Percentiles rank a stretch among this genome's conserved stretches.
Evolutionary conservation across 176 grass and related monocot species (phyloP).

Genomic region (Bothriochloa decipiens): DNA sequence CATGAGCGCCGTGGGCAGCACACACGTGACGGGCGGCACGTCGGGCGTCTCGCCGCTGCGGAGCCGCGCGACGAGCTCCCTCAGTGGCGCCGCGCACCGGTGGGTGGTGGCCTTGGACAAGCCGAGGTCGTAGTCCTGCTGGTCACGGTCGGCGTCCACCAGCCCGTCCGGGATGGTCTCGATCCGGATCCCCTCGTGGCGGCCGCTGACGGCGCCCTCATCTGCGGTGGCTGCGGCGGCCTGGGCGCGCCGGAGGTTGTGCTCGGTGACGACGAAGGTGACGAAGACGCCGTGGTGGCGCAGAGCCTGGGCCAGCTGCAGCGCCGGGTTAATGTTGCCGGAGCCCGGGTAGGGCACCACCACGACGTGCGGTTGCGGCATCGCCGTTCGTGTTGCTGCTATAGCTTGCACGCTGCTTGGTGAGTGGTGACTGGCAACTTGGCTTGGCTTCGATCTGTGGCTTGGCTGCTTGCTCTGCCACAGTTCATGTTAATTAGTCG

Average conservation of each 20-base stretch:
- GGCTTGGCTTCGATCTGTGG: not conserved
- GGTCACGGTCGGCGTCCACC: not conserved
- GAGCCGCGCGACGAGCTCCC: conserved; percentile 14
- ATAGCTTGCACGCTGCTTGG: not conserved
- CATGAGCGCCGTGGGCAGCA: conserved; percentile 34
- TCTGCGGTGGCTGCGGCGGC: not conserved
- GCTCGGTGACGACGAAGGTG: conserved; percentile 69
- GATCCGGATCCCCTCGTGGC: not conserved
- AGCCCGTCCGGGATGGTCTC: conserved; percentile 38
- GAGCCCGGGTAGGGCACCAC: conserved; percentile 49
- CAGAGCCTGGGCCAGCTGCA: conserved; percentile 51
- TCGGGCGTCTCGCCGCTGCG: not conserved
- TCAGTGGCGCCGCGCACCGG: not conserved
- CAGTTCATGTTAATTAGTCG: too few species aligned
- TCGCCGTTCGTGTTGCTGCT: not conserved
- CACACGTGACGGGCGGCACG: conserved; percentile 27
- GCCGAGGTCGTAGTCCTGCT: conserved; percentile 5
- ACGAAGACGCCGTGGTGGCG: conserved; percentile 47
- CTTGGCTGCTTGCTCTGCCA: not conserved
- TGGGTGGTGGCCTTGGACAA: not conserved
- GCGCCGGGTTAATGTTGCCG: conserved; percentile 55
- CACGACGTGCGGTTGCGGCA: conserved; percentile 40
- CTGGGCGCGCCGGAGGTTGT: conserved; percentile 44
- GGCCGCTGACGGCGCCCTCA: not conserved
- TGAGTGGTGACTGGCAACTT: not conserved